Evolutionary conservation across 1,284 basidiomycete species (phyloP).

Genomic region (Cryptococcus sp.): DNA sequence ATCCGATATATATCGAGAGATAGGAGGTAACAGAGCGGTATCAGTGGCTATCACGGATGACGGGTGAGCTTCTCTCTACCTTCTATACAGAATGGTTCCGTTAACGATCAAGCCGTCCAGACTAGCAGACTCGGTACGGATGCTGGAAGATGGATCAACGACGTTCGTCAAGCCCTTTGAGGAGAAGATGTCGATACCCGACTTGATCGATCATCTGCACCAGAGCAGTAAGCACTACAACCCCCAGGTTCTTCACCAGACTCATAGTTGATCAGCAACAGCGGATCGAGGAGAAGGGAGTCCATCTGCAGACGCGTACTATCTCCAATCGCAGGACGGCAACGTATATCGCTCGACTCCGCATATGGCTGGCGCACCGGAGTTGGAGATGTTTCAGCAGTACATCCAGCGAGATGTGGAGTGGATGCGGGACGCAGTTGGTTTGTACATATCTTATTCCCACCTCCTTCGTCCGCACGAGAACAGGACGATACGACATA

Average conservation of each 20-base stretch:
- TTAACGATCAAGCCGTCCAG: conserved; percentile 51
- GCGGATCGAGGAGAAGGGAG: neutral
- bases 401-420: conserved; percentile 68
- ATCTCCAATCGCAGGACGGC: conserved; percentile 88
- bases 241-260: no score
- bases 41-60: conserved; percentile 81
- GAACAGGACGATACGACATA: neutral
- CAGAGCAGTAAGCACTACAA: no score
- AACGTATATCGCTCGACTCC: conserved; percentile 64
- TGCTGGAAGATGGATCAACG: conserved; percentile 57
- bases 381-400: conserved; percentile 63
- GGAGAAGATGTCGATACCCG: conserved; percentile 66
- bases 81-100: neutral
- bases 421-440: conserved; percentile 76
- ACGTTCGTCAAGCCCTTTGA: conserved; percentile 77
- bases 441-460: conserved; percentile 55
- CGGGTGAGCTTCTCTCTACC: conserved; percentile 60
- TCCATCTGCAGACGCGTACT: conserved; percentile 45
- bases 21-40: conserved; percentile 62
- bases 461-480: neutral
- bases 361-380: conserved; percentile 54
- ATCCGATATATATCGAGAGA: conserved; percentile 40
- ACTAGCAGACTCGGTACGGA: conserved; percentile 73
- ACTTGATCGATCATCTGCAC: conserved; percentile 60
- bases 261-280: neutral